These are phyloP conservation scores for Solioccasus polychromus DNA, from an alignment of 768 basidiomycete genomes.

Conservation along the genomic window DNA sequence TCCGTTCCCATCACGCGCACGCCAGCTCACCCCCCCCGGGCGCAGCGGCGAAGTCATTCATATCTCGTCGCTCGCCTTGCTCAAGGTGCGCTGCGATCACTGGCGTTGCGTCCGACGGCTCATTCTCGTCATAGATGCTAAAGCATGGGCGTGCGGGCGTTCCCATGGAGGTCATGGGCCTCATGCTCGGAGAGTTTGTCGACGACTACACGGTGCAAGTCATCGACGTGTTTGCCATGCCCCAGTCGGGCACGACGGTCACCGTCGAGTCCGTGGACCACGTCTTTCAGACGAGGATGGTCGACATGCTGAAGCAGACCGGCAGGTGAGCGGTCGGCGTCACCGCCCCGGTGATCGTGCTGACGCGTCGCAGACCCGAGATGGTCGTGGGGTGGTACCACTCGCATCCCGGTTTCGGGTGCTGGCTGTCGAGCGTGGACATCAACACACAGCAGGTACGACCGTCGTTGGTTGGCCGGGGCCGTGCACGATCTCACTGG, in stretches of 20 bases:
- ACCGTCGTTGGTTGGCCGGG: constrained; percentile 1
- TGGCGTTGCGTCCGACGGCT: neutral
- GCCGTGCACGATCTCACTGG: constrained; percentile 13
- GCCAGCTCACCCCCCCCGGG: constrained; percentile 4
- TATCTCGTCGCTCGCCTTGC: constrained; percentile 93
- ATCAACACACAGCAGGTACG: constrained; percentile 96
- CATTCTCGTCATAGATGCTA: constrained; percentile 73
- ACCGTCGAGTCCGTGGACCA: constrained; percentile 98
- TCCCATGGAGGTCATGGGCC: constrained; percentile 99
- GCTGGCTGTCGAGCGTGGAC: constrained; percentile 98
- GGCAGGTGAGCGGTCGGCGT: constrained; percentile 63
- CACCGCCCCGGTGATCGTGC: constrained; percentile 2
- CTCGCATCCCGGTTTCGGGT: constrained; percentile 99
- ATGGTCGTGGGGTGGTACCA: constrained; percentile 99
- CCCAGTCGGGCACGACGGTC: constrained; percentile 95
- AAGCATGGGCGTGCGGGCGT: constrained; percentile 99
- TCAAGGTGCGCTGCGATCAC: constrained; percentile 64
- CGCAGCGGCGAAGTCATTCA: constrained; percentile 89
- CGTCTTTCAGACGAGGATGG: constrained; percentile 97
- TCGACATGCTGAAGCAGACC: constrained; percentile 99
- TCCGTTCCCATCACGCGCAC: constrained; percentile 2
- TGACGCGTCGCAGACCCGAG: constrained; percentile 64
- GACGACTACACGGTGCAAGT: constrained; percentile 96
- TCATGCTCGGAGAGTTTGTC: constrained; percentile 97
- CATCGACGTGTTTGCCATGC: constrained; percentile 98